Base-by-base conservation (phyloP, 2,329 filamentous ascomycete genomes). In the Nemania bipapillata region DNA sequence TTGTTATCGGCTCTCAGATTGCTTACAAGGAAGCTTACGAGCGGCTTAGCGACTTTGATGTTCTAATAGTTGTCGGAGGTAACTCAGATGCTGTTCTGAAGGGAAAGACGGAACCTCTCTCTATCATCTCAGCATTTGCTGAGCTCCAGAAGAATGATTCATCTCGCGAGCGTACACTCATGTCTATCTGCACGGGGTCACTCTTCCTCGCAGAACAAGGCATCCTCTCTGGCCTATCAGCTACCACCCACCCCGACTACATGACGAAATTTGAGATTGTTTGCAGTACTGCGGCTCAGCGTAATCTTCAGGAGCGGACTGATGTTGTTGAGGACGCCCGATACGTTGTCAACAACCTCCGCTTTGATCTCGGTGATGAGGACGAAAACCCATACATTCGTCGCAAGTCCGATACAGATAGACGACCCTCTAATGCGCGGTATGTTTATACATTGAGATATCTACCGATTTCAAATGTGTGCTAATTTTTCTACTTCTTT, bases 261-360 rank as follows among this genome's bases (percentile, higher is more conserved):
- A 86, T 94, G 75, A 93, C 92, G 79, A 91, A 88, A 73, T 89
- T 96, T 77, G 93, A 96, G 85, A 94, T 90, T 75, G 82, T 94
- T 74, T 94, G 91, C 85, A 92, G 91, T 79, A 89, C 92, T 72
- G 88, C 89, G 55, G 87, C 91, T 53, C 87, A 88, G 66, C 86
- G 89, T 71, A 89, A 92, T 79, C 84, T 91, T 73, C 87, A 89
- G 65, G 91, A 94, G 83, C 90, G 92, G 77, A 93, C 92, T 75
- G 92, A 96, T 77, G 91, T 96, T 71, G 87, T 95, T 77, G 92
- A 96, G 77, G 90, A 92, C 72, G 86, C 86, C 77, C 87, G 92
- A 77, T 96, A 96, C 78, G 92, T 96, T 22, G 93, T 96, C 79
- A 96, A 96, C 86, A 96, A 96, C 82, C 90, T 94, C 68, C 91